These are phyloP conservation scores for Trametes villosa DNA, from an alignment of 768 basidiomycete species.

Conservation along the genomic window DNA sequence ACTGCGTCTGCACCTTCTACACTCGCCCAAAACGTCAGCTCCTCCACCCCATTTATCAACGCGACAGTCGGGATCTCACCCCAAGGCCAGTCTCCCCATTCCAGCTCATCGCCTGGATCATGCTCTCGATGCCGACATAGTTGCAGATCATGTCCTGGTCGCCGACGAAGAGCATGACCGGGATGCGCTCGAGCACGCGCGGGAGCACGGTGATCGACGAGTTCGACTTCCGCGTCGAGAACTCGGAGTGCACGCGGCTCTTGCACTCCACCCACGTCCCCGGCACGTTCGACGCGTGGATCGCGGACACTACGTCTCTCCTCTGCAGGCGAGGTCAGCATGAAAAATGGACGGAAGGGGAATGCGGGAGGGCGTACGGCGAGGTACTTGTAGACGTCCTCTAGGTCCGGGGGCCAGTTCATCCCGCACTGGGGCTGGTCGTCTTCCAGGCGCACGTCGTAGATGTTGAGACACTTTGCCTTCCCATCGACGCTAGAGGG, in stretches of 20 bases:
- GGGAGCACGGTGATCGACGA: slow-evolving; percentile 83
- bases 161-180: slow-evolving; percentile 90
- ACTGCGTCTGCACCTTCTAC: slow-evolving; percentile 69
- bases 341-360: neutral
- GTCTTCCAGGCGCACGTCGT: slow-evolving; percentile 93
- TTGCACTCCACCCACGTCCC: slow-evolving; percentile 91
- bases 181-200: slow-evolving; percentile 73
- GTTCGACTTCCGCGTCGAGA: slow-evolving; percentile 58
- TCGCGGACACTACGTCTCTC: slow-evolving; percentile 73
- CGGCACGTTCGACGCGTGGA: slow-evolving; percentile 80
- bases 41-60: neutral
- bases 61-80: slow-evolving; percentile 48
- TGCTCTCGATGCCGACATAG: slow-evolving; percentile 85
- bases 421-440: slow-evolving; percentile 87
- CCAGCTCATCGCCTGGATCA: slow-evolving; percentile 86
- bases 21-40: neutral
- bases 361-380: slow-evolving; percentile 55
- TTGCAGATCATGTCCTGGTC: slow-evolving; percentile 98
- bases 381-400: slow-evolving; percentile 75
- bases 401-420: slow-evolving; percentile 95
- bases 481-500: slow-evolving; percentile 67
- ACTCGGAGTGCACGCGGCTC: slow-evolving; percentile 61
- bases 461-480: slow-evolving; percentile 88
- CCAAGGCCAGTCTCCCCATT: slow-evolving; percentile 83
- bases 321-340: slow-evolving; percentile 51